Base-by-base conservation (phyloP, 805 yeast genomes). In the Saturnispora hagleri region DNA sequence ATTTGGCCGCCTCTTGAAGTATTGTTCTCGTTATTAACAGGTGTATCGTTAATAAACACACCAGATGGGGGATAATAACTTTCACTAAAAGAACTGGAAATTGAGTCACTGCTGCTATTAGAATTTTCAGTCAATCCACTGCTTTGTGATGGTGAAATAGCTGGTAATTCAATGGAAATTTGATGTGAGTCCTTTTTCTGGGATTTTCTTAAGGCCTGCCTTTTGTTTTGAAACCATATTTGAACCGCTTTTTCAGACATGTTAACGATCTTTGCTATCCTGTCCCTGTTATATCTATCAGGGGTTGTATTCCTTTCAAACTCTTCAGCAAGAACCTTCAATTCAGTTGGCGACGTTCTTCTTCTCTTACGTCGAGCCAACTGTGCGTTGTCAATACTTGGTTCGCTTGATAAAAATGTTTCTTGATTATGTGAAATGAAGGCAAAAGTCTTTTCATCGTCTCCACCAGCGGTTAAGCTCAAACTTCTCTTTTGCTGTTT, bases 221-320 rank as follows among this genome's bases (percentile, higher is more conserved):
- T 80, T 67, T 82, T 86, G 69, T 93, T 93, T 70, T 93, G 99
- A 71, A 93, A 93, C 99, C 99, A 93, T 56, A 91, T 89, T 71
- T 93, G 99, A 35, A 93, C 96, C 2, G 97, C 96, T 67, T 90
- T 89, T 67, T 90, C 97, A n/a, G 91, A 81, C 98, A 93, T 93
- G 58, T 82, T 82, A 41, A 93, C 95, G 57, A 74, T 79, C 31
- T 71, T 67, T 4, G 98, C 96, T 57, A 93, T 86, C 57, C 83
- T 86, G 43, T 79, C 73, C 59, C 98, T 80, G 62, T 84, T 76
- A 44, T 75, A 69, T 65, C 83, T 84, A 63, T 85, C 84, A 45
- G 99, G 99, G 47, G 95, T 88, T 43, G 81, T 73, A 54, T 95
- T 89, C 47, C 71, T 63, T 47, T 75, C 75, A 62, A 91, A 93